These are phyloP conservation scores for Argentina anserina DNA, from an alignment of 306 rosid genomes.

Conservation along the genomic window DNA sequence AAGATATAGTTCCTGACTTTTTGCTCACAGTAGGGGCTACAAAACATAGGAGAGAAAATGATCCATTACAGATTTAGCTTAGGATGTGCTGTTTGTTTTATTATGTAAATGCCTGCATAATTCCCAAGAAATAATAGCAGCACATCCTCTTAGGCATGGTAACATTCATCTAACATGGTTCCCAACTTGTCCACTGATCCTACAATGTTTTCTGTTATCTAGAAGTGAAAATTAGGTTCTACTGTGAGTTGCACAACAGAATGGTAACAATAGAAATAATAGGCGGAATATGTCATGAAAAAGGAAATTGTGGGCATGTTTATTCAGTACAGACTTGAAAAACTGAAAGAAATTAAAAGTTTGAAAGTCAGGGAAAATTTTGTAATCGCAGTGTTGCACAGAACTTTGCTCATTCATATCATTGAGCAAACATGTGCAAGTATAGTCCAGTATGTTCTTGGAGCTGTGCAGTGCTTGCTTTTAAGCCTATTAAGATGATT, in stretches of 20 bases:
- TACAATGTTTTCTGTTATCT: background rate
- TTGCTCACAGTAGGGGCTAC: background rate
- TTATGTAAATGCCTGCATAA: background rate
- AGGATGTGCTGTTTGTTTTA: background rate
- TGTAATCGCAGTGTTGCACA: no score
- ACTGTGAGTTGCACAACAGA: background rate
- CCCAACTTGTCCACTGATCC: background rate
- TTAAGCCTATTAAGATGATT: background rate
- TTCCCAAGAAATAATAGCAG: background rate
- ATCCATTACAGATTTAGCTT: background rate
- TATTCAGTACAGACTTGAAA: background rate
- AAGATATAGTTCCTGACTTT: background rate
- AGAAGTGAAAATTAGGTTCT: background rate
- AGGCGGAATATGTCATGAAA: background rate
- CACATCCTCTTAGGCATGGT: background rate
- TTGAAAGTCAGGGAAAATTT: background rate
- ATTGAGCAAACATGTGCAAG: background rate
- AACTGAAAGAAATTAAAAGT: background rate
- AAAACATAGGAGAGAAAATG: background rate
- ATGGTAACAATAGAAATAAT: background rate
- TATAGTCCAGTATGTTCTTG: no score
- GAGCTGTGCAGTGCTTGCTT: background rate
- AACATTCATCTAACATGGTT: background rate
- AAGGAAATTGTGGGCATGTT: background rate
- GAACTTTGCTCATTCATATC: background rate